These are phyloP conservation scores for Vigna reflexopilosa DNA, from an alignment of 306 rosid species.

Conservation along the genomic window DNA sequence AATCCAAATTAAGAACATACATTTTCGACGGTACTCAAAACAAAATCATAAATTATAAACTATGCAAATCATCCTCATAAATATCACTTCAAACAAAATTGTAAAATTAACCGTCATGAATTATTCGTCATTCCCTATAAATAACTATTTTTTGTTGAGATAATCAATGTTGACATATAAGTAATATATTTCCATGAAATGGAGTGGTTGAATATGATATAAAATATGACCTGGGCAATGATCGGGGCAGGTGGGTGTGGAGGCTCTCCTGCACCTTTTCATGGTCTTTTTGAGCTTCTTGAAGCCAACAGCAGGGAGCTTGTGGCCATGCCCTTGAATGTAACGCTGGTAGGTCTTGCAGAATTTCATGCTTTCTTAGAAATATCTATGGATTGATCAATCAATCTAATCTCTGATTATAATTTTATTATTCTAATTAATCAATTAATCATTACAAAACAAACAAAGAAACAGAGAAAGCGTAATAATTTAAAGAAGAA, in stretches of 20 bases:
- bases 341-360: slow-evolving; percentile 82
- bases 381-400: slow-evolving; percentile 18
- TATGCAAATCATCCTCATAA: neutral
- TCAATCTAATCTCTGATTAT: neutral
- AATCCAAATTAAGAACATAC: neutral
- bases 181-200: neutral
- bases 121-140: too few species aligned
- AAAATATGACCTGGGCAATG: slow-evolving; percentile 65
- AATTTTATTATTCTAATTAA: neutral
- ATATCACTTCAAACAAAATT: too few species aligned
- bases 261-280: slow-evolving; percentile 66
- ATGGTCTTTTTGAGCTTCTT: slow-evolving; percentile 85
- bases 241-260: slow-evolving; percentile 58
- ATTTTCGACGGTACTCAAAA: neutral
- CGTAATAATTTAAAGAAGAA: neutral
- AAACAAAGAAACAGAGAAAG: too few species aligned
- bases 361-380: slow-evolving; percentile 70
- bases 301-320: slow-evolving; percentile 77
- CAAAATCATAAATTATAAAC: too few species aligned
- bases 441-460: neutral
- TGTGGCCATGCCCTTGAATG: slow-evolving; percentile 68
- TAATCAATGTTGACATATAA: too few species aligned
- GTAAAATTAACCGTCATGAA: neutral
- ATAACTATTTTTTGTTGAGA: too few species aligned
- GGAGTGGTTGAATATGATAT: neutral